Base-by-base conservation (phyloP, 2,329 filamentous ascomycete genomes). In the Colletotrichum melonis region DNA sequence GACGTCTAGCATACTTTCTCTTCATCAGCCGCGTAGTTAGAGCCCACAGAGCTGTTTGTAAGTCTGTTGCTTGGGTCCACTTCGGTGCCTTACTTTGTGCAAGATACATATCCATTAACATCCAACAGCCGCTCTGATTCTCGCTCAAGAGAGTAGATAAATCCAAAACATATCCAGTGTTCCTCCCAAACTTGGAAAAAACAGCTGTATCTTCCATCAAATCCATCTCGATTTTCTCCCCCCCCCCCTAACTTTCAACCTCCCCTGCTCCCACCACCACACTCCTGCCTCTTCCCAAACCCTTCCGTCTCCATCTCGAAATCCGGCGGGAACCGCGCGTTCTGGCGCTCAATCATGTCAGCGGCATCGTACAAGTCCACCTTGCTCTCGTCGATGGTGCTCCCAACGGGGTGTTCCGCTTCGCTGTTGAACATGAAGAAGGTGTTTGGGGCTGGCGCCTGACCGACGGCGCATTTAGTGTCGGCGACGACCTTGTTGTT, bases 401-500 rank as follows among this genome's bases (percentile, higher is more conserved):
- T 35, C n/a, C 35, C 57, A 11, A 35, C 9, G n/a, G 14, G n/a
- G 3, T 2, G 14, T 8, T 38, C 57, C 12, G 3, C 1, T 5
- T 38, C 32, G 57, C 32, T 24, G 32, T 22, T 16, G 32, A 59
- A 38, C n/a, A 32, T 24, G 38, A 38, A 38, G n/a, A 59, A 59
- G 4, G 57, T 24, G 6, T 35, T 35, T 12, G 32, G 32, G 32
- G 42, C 42, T 9, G 64, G 35, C 19, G 58, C 54, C 14, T 22
- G 46, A 19, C 64, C 35, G n/a, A 59, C 11, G 32, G 32, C 35
- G 35, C 64, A 67, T n/a, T 5, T 42, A 14, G 24, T 32, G n/a
- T 26, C 35, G 55, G 35, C 35, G 55, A 59, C 64, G 24, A 67
- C 64, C n/a, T 59, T 32, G 35, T 67, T 19, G 24, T 42, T 42